Base-by-base conservation (phyloP, 306 rosid genomes). In the Vicia villosa region DNA sequence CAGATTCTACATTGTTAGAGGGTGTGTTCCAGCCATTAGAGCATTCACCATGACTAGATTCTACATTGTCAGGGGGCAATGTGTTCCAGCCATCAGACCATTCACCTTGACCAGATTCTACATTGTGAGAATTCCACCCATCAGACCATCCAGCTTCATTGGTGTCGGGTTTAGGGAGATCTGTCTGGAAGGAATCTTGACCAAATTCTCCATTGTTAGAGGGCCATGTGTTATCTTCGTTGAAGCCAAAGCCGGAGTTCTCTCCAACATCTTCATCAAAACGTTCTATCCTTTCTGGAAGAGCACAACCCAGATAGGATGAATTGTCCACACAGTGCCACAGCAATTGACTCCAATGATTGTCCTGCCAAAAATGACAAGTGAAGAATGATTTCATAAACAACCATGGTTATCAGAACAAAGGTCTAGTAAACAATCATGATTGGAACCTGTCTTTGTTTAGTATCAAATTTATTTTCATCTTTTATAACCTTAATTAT, bases 141-240 rank as follows among this genome's bases (percentile, higher is more conserved):
- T 90, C 98, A 62, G 94, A 86, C 97, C 96, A 90, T 70, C 85
- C 96, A 49, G 80, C 85, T 80, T 90, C 94, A 62, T 86, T 80
- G 0, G 68, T 67, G 16, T 19, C 80, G 70, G 91, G 86, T 61
- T 76, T 66, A 37, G 85, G 78, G 57, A 65, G 24, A 50, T 78
- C 87, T 5, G 70, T 17, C 55, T 41, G 68, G 51, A 26, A 63
- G 47, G 75, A 21, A 38, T 86, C 73, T 51, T 61, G 82, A 37
- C 43, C 78, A 66, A 6, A 15, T 45, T 45, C 51, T 45, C 1
- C 17, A 45, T 45, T 45, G 47, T 47, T 28, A 5, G 75, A 13
- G 43, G 78, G 63, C 2, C 24, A 72, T 4, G 43, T 24, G 22
- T 68, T 63, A 19, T 76, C 79, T 66, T 67, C 67, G 7, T 66